Conservation (phyloP, 176 grass and related monocot genomes). For the Sorghum bicolor region DNA sequence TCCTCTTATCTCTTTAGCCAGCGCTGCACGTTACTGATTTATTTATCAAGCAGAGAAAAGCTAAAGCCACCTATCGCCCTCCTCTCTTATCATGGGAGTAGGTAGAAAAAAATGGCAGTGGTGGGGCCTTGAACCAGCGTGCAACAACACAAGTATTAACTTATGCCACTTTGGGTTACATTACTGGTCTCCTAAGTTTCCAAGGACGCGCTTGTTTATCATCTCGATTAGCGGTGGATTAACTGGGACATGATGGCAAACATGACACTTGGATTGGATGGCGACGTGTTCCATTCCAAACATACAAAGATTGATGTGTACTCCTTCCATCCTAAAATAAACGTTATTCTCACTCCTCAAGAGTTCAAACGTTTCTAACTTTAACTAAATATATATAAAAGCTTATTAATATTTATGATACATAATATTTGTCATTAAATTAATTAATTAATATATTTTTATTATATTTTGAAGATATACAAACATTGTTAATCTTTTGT, state of each 20-base stretch:
- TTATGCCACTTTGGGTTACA: slow-evolving; percentile 2
- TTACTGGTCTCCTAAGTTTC: not conserved
- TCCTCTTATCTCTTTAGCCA: slow-evolving; percentile 20
- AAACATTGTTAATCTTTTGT: no score
- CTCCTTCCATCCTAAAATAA: no score
- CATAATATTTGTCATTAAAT: no score
- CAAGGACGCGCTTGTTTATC: not conserved
- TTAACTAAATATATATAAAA: no score
- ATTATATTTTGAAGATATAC: no score
- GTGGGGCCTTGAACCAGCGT: not conserved
- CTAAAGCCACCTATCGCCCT: slow-evolving; percentile 39
- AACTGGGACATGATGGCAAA: not conserved
- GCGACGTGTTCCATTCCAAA: slow-evolving; percentile 5
- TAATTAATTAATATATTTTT: no score
- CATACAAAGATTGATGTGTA: not conserved
- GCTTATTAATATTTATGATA: no score
- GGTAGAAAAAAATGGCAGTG: not conserved
- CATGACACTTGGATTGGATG: slow-evolving; percentile 16
- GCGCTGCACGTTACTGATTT: slow-evolving; percentile 6
- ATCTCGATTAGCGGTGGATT: not conserved
- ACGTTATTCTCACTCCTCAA: no score
- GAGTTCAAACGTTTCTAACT: no score
- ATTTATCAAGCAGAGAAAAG: slow-evolving; percentile 35
- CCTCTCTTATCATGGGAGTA: slow-evolving; percentile 47
- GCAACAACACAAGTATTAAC: not conserved